Base-by-base conservation (phyloP, 768 basidiomycete genomes). In the Collybiopsis luxurians region DNA sequence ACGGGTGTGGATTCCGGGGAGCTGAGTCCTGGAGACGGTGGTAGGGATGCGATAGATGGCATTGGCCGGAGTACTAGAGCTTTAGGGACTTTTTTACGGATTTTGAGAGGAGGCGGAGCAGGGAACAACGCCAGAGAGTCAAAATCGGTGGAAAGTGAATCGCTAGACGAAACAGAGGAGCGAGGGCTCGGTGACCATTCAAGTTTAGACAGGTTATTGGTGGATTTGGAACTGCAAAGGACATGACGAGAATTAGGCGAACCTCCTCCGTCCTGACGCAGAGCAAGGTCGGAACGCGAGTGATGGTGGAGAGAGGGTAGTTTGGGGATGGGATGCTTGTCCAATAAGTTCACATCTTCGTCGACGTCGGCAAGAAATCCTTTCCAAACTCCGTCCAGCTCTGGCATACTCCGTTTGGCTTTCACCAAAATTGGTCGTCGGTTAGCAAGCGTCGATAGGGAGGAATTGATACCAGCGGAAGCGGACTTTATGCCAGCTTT, bases 1-100 rank as follows among this genome's bases (percentile, higher is more conserved):
- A 76, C 60, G 2, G 78, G 76, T 19, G 77, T 80, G 42, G 76
- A 75, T 58, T 78, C 74, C 38, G 61, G 60, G 24, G 75, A 75
- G 55, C 70, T 71, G 19, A 57, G 47, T 13, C 12, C 28, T 27
- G 62, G 56, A 0, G 73, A 71, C 17, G 73, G 69, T 10, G 74
- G 68, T 23, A 72, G 64, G 24, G 68, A 62, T 23, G 65, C 65
- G 46, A 69, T 62, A 34, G 63, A 60, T 31, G 71, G 59, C 12
- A 63, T 65, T 31, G 69, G 68, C 28, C 61, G 63, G 47, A 80
- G 64, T 19, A 75, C 66, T 51, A 80, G 71, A 24, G 77, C 75
- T 54, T 73, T 70, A 28, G 72, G 57, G 5, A 58, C 30, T 55
- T 54, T 60, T 39, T 59, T 62, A 30, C 59, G 44, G 24, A 60